Conservation (phyloP, 441 rosid species). For the Brassica balearica region DNA sequence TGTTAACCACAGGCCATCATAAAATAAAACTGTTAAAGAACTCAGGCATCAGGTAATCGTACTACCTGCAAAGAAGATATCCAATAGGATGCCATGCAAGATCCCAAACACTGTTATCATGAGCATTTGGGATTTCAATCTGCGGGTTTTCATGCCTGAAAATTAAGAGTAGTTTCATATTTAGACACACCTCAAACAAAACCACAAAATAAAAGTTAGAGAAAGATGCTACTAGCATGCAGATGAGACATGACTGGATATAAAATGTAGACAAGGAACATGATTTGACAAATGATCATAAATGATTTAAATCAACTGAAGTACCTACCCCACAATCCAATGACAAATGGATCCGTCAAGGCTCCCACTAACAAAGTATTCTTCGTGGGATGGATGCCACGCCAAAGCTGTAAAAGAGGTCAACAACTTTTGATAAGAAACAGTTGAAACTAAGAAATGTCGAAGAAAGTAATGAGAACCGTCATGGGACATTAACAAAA, state of each 20-base stretch:
- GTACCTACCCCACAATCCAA: slow-evolving; percentile 92
- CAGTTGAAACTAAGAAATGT: slow-evolving; percentile 16
- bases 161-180: slow-evolving; percentile 33
- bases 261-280: slow-evolving; percentile 22
- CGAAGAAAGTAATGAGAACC: slow-evolving; percentile 1
- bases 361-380: slow-evolving; percentile 98
- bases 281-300: background rate
- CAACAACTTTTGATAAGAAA: slow-evolving; percentile 18
- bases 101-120: slow-evolving; percentile 97
- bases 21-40: slow-evolving; percentile 13
- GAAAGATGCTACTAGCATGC: slow-evolving; percentile 12
- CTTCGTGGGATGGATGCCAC: slow-evolving; percentile 99
- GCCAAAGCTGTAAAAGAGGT: slow-evolving; percentile 67
- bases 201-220: slow-evolving; percentile 9
- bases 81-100: slow-evolving; percentile 99
- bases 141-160: slow-evolving; percentile 95
- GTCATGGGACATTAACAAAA: background rate
- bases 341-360: slow-evolving; percentile 93
- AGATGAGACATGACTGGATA: slow-evolving; percentile 4
- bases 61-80: slow-evolving; percentile 96
- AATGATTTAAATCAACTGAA: slow-evolving; percentile 14
- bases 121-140: slow-evolving; percentile 82
- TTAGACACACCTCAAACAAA: slow-evolving; percentile 27
- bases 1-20: slow-evolving; percentile 1
- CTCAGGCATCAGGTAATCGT: slow-evolving; percentile 12